Conservation (phyloP, 108 stramenopile genomes). For the Discostella stelligeroides region DNA sequence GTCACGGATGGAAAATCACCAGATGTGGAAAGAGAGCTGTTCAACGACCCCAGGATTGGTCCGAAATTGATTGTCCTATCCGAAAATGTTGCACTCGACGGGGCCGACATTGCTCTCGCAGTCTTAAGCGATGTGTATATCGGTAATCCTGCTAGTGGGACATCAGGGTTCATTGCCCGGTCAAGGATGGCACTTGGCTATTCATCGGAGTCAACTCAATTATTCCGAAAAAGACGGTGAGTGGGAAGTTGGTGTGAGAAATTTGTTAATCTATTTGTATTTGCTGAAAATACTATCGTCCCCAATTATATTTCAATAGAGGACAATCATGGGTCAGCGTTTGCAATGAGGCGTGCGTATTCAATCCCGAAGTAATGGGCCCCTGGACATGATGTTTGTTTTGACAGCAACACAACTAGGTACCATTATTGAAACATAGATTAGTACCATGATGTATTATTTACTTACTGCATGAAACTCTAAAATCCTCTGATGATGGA, state of each 20-base stretch:
- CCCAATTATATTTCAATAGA: too few species aligned
- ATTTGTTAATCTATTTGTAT: too few species aligned
- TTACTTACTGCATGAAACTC: too few species aligned
- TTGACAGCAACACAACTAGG: background rate
- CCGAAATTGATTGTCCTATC: slow-evolving; percentile 16
- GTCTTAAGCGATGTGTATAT: slow-evolving; percentile 29
- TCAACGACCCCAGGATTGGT: slow-evolving; percentile 24
- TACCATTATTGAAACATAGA: too few species aligned
- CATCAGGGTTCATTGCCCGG: slow-evolving; percentile 20
- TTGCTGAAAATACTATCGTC: too few species aligned
- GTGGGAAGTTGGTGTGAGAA: background rate
- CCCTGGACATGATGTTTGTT: background rate
- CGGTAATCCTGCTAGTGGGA: slow-evolving; percentile 25
- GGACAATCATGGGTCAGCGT: background rate
- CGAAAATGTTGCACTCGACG: slow-evolving; percentile 1
- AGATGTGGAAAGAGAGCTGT: slow-evolving; percentile 12
- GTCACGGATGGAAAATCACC: slow-evolving; percentile 17
- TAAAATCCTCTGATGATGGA: too few species aligned
- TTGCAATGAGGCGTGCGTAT: slow-evolving; percentile 9
- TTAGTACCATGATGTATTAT: too few species aligned
- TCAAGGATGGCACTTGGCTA: slow-evolving; percentile 30
- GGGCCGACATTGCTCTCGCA: slow-evolving; percentile 18
- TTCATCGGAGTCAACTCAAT: background rate
- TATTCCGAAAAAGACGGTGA: slow-evolving; percentile 12
- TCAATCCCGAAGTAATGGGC: slow-evolving; percentile 7